Base-by-base conservation (phyloP, 768 basidiomycete genomes). In the Floccularia luteovirens region DNA sequence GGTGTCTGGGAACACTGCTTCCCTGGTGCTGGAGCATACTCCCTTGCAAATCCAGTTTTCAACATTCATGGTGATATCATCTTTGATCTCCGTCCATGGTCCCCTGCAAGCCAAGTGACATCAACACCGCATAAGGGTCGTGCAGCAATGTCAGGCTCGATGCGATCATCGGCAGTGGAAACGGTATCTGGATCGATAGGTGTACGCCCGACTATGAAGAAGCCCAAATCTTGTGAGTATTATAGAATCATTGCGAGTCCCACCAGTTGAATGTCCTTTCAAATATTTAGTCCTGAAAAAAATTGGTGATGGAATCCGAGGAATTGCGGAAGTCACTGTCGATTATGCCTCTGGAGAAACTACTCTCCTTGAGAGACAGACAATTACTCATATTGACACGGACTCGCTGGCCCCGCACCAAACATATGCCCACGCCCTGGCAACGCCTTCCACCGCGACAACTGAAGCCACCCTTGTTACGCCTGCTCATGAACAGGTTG, bases 1-100 rank as follows among this genome's bases (percentile, higher is more conserved):
- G 43, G 39, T 17, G 34, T 40, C 23, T 47, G 46, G 46, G 45
- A 46, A 23, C 34, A 46, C 20, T 45, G 46, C 38, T 45, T 39
- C 39, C 44, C 46, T 2, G 46, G 46, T 23, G 24, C 31, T 8
- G 24, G 34, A 16, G 43, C 45, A 11, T 48, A 41, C 34, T 41
- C 43, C 13, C 43, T 48, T 27, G 30, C 34, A 39, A 45, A 41
- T 39, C 46, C 46, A 16, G 20, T 40, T 27, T 47, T 47, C 44
- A 47, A 40, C 23, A 21, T 10, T 12, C 22, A 28, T n/a, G 46
- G 46, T 24, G 46, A 47, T 34, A 37, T 47, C 31, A 13, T 37
- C 13, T 44, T 47, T 36, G 46, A 47, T n/a, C 34, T 47, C 12
- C 42, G 34, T 27, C 36, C 36, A 37, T 43, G 17, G 21, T 28